Percentiles rank a stretch among this genome's conserved stretches.
phyloP scores from a whole-genome alignment of 352 stramenopile species.

The Aphanomyces stellatus region DNA sequence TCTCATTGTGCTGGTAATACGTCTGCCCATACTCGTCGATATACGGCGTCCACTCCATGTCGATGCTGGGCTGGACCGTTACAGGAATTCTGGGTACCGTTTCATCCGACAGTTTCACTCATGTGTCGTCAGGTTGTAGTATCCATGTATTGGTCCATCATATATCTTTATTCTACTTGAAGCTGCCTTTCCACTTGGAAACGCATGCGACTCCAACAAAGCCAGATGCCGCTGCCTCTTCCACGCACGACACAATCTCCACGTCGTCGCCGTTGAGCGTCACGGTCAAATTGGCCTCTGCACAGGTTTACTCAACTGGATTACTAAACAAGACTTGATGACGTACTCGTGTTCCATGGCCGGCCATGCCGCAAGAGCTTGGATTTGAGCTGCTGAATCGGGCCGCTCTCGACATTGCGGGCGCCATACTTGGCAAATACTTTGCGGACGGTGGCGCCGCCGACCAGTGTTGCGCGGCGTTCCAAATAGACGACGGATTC shows the following conservation, averaged over 20 bases:
- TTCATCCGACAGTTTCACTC: not conserved
- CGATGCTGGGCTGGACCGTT: not conserved
- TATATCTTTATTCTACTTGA: slow-evolving; percentile 29
- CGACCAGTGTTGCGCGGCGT: slow-evolving; percentile 35
- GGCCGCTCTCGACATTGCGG: slow-evolving; percentile 67
- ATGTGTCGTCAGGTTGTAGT: not conserved
- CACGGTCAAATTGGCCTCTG: slow-evolving; percentile 57
- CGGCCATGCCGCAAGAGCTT: slow-evolving; percentile 67
- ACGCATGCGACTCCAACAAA: slow-evolving; percentile 40
- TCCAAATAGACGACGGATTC: slow-evolving; percentile 71
- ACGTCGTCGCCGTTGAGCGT: slow-evolving; percentile 34
- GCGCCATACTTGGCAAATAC: slow-evolving; percentile 82
- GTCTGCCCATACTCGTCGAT: slow-evolving; percentile 12
- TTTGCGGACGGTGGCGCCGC: slow-evolving; percentile 35
- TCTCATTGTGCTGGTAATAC: slow-evolving; percentile 14
- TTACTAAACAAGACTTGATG: no score
- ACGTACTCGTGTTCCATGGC: slow-evolving; percentile 56
- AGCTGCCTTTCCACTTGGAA: slow-evolving; percentile 54
- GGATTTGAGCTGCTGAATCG: slow-evolving; percentile 72
- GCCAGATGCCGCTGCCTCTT: not conserved
- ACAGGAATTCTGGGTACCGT: no score
- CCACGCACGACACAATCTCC: slow-evolving; percentile 47
- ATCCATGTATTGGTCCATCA: no score
- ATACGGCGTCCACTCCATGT: not conserved
- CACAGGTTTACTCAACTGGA: no score